phyloP scores from a whole-genome alignment of 2,329 filamentous ascomycete species.

The Ophiostoma piceae region DNA sequence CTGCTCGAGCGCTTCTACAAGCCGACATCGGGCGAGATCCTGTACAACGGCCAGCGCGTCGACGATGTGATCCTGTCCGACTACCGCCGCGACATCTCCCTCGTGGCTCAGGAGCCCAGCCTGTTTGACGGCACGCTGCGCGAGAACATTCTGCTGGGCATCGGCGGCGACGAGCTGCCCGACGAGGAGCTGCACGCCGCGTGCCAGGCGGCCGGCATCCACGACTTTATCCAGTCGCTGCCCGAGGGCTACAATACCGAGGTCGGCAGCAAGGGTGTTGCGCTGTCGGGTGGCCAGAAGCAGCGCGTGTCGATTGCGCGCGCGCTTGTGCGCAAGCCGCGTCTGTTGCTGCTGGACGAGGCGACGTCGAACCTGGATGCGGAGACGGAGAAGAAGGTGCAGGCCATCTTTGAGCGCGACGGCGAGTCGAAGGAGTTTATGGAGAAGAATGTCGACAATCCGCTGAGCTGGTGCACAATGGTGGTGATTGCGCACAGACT shows the following conservation, averaged over 20 bases:
- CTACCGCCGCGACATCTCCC: conserved; percentile 50
- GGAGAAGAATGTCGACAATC: background rate
- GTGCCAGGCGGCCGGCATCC: conserved; percentile 59
- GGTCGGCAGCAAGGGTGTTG: conserved; percentile 25
- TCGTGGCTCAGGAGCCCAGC: conserved; percentile 56
- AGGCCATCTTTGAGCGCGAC: conserved; percentile 25
- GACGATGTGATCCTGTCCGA: conserved; percentile 46
- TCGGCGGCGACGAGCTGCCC: conserved; percentile 33
- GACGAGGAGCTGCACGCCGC: conserved; percentile 45
- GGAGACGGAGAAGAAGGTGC: conserved; percentile 27
- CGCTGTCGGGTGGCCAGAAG: conserved; percentile 27
- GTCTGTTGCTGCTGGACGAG: conserved; percentile 27
- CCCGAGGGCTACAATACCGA: conserved; percentile 37
- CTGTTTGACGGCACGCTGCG: conserved; percentile 48
- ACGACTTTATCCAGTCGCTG: conserved; percentile 64
- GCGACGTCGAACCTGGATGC: conserved; percentile 26
- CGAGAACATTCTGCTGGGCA: conserved; percentile 34
- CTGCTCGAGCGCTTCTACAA: conserved; percentile 39
- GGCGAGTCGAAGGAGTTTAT: conserved; percentile 30
- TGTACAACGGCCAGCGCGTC: conserved; percentile 53
- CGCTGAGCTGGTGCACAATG: conserved; percentile 44
- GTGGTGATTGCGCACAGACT: conserved; percentile 64
- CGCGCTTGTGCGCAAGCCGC: conserved; percentile 24
- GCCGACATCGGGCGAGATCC: conserved; percentile 44
- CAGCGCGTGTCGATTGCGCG: conserved; percentile 27